Percentiles rank a stretch among this genome's conserved stretches.
Conservation (phyloP, 129 eudicot species). For the Oenanthe sinensis region DNA sequence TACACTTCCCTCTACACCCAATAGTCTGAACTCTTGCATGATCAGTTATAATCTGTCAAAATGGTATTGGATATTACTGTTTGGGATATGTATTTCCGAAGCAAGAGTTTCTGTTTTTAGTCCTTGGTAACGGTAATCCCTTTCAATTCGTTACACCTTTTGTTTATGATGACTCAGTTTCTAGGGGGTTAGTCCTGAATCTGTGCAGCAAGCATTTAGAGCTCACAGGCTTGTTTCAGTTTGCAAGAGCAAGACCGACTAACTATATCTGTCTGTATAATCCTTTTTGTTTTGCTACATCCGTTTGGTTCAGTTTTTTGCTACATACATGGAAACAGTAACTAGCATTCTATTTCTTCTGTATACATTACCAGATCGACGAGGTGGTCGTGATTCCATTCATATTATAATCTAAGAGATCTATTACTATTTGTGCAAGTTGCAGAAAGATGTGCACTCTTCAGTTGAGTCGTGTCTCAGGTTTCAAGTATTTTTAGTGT, state of each 20-base stretch:
- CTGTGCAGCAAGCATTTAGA: no score
- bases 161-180: neutral
- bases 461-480: neutral
- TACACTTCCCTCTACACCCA: no score
- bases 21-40: no score
- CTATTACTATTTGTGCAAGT: conserved; percentile 7
- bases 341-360: no score
- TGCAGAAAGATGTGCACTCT: neutral
- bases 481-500: neutral
- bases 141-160: neutral
- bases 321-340: no score
- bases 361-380: no score
- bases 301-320: no score
- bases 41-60: neutral
- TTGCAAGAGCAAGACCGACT: neutral
- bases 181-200: neutral
- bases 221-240: neutral
- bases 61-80: neutral
- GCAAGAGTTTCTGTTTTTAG: neutral
- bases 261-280: neutral
- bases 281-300: neutral
- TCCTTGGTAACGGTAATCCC: neutral
- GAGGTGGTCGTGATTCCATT: conserved; percentile 61
- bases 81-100: neutral
- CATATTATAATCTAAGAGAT: conserved; percentile 84